Evolutionary conservation across 805 yeast genomes (phyloP).

Genomic region (Schizosaccharomyces pombe): DNA sequence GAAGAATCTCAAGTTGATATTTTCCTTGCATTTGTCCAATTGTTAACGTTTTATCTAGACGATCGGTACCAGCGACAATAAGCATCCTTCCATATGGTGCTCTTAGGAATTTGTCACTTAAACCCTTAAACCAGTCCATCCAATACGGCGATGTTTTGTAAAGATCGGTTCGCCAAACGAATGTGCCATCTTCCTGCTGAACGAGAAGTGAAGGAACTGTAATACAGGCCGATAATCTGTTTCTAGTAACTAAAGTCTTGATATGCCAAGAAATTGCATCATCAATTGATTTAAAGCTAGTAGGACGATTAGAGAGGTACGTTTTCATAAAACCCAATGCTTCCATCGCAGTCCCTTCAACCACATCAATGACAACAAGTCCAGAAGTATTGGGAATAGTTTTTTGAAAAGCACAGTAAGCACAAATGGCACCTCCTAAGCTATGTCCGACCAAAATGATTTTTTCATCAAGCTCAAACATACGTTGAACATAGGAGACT

Average conservation of each 20-base stretch:
- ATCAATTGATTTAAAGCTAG: constrained; percentile 25
- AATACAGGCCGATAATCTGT: constrained; percentile 36
- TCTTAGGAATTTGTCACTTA: constrained; percentile 32
- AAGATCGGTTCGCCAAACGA: constrained; percentile 43
- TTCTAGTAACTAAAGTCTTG: constrained; percentile 29
- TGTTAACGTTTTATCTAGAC: constrained; percentile 60
- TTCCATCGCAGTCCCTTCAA: constrained; percentile 70
- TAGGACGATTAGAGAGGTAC: constrained; percentile 48
- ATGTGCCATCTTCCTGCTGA: constrained; percentile 11
- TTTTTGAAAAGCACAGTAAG: constrained; percentile 23
- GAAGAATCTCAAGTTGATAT: constrained; percentile 68
- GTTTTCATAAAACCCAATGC: constrained; percentile 43
- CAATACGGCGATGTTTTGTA: constrained; percentile 41
- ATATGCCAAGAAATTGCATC: constrained; percentile 69
- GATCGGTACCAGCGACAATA: constrained; percentile 71
- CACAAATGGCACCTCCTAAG: constrained; percentile 68
- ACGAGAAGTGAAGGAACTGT: constrained; percentile 54
- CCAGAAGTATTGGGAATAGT: constrained; percentile 27
- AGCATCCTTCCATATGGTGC: constrained; percentile 42
- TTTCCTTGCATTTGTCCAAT: constrained; percentile 96
- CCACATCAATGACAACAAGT: constrained; percentile 63
- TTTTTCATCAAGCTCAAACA: constrained; percentile 8
- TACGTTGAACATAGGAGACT: constrained; percentile 15
- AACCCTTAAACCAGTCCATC: constrained; percentile 52
- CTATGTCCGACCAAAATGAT: constrained; percentile 68